Evolutionary conservation across 257 asterid genomes (phyloP), one percentile per base, ranked within the genome.

Genomic region (Plantago ovata): DNA sequence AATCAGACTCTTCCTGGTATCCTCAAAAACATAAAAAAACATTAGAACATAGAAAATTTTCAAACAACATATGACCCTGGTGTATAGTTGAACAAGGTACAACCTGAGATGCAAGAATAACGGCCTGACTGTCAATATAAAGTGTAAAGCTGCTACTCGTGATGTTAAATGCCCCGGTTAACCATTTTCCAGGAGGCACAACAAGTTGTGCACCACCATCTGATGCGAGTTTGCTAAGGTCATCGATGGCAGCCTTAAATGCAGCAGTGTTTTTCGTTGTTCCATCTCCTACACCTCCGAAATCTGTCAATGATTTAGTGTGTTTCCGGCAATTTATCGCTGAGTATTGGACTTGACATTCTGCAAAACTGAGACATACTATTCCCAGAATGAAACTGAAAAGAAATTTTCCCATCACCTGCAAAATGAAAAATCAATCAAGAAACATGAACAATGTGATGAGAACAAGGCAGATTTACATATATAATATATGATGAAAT

Each of bases 171-270:
- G 83, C 73, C 12, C 89, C 89, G 3, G 89, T 86, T 6, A 83
- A 79, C 93, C 93, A 86, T 71, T 69, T 79, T 16, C 93, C 95
- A 0, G 93, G 81, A 2, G 93, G 93, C 2, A 86, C 84, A 54
- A 76, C 46, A 13, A 86, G 89, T 52, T 38, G 69, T 0, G 89
- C 88, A 4, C 93, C 88, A 9, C 88, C 88, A 28, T 80, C 75
- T 0, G 67, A 38, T 13, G 80, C 84, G 18, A 71, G 40, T 71
- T 54, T 64, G 69, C 80, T 69, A 51, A 84, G 75, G 21, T 60
- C 59, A 61, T 66, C 72, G 47, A 81, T 61, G 53, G 93, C 88
- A 0, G 77, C 62, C 47, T 62, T 58, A 41, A 84, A 78, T 3
- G 80, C 93, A 2, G 63, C 81, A 0, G 93, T 81, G 50, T 84